A percentile compares a stretch with the other conserved stretches of the same genome.
These are phyloP conservation scores for Senecio squalidus DNA, from an alignment of 140 eudicot genomes.

Conservation along the genomic window DNA sequence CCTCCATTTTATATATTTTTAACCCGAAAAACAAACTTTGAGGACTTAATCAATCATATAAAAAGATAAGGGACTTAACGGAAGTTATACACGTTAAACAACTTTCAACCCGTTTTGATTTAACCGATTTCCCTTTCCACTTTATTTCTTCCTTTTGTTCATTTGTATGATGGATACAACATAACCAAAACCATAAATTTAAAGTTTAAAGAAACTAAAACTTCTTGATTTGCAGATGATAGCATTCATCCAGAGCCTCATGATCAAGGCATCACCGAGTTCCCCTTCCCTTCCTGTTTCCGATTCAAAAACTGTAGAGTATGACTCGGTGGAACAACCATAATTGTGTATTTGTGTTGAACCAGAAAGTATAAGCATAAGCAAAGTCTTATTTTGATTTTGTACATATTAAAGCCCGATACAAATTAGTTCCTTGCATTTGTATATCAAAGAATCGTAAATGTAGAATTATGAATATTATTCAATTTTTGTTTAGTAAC, in stretches of 20 bases:
- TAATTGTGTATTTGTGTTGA: not conserved
- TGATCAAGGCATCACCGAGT: constrained; percentile 15
- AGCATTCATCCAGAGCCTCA: constrained; percentile 34
- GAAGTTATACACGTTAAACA: too few relatives aligned
- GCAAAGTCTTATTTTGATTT: not conserved
- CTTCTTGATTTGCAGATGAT: constrained; percentile 29
- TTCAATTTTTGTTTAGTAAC: too few relatives aligned
- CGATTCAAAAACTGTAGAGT: not conserved
- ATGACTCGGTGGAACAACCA: not conserved
- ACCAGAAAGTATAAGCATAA: not conserved
- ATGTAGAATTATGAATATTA: too few relatives aligned
- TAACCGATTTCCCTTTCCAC: too few relatives aligned
- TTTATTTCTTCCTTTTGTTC: too few relatives aligned
- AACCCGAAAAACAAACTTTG: too few relatives aligned
- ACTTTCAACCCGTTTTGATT: too few relatives aligned
- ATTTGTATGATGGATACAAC: not conserved
- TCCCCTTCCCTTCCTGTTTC: constrained; percentile 1
- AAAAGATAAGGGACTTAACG: too few relatives aligned
- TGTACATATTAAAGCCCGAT: not conserved
- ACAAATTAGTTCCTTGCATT: not conserved
- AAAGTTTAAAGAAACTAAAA: not conserved
- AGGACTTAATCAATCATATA: too few relatives aligned
- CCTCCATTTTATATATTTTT: too few relatives aligned
- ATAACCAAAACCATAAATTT: not conserved
- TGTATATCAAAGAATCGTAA: too few relatives aligned